Evolutionary conservation across 1,139 yeast species (phyloP).

Genomic region (Hyphopichia pseudoburtonii): DNA sequence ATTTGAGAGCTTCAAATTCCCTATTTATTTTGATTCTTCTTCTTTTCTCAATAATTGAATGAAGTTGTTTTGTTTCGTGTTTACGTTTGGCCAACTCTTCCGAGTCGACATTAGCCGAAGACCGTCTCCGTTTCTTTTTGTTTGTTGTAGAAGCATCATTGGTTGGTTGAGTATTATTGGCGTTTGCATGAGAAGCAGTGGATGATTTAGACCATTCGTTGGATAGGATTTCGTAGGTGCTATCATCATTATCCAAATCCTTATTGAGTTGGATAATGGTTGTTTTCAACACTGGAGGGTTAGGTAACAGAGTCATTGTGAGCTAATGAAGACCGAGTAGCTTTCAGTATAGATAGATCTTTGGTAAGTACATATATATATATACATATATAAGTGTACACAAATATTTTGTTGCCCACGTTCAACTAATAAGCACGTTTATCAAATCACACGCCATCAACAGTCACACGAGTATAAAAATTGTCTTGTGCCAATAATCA

Average conservation of each 20-base stretch:
- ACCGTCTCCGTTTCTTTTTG: constrained; percentile 49
- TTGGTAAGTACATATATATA: not conserved
- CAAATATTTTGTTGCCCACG: too few species aligned
- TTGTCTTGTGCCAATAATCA: too few species aligned
- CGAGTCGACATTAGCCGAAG: constrained; percentile 45
- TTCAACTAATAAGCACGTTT: too few species aligned
- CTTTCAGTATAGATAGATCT: not conserved
- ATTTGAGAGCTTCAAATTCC: constrained; percentile 79
- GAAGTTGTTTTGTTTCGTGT: constrained; percentile 62
- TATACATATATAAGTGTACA: not conserved
- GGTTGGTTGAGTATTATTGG: constrained; percentile 1
- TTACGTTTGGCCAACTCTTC: constrained; percentile 57
- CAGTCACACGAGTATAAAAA: too few species aligned
- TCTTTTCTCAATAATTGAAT: constrained; percentile 77
- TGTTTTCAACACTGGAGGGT: constrained; percentile 63
- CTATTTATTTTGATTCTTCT: constrained; percentile 77
- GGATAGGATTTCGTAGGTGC: constrained; percentile 43
- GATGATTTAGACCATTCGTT: constrained; percentile 25
- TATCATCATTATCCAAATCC: constrained; percentile 43
- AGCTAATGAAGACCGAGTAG: not conserved
- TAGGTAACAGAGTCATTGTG: constrained; percentile 33
- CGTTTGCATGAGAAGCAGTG: not conserved
- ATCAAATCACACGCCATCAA: too few species aligned
- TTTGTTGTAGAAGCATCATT: constrained; percentile 8
- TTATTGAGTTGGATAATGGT: constrained; percentile 61